A percentile compares a stretch with the other conserved stretches of the same genome.
Evolutionary conservation across 2,329 filamentous ascomycete species (phyloP).

Genomic region (Aspergillus thermomutatus): DNA sequence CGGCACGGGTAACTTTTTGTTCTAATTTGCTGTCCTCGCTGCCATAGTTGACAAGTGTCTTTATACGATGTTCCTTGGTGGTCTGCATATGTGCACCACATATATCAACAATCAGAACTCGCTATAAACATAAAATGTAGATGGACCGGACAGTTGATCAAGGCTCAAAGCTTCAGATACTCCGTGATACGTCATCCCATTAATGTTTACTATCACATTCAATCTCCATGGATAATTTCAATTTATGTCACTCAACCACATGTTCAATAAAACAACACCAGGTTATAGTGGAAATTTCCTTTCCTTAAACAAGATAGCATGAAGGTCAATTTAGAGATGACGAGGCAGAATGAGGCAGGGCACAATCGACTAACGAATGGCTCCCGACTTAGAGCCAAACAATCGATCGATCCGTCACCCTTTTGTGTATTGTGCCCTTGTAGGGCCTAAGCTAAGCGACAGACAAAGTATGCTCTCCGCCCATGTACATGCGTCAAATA

Average conservation of each 20-base stretch:
- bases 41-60: neutral
- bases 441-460: slow-evolving; percentile 33
- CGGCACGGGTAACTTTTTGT: neutral
- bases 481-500: slow-evolving; percentile 65
- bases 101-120: neutral
- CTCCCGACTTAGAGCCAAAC: neutral
- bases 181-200: neutral
- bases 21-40: neutral
- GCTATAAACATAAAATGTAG: neutral
- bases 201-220: neutral
- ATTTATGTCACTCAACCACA: neutral
- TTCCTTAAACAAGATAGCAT: neutral
- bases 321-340: neutral
- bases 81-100: neutral
- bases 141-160: too few relatives aligned
- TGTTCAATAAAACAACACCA: neutral
- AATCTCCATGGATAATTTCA: neutral
- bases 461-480: slow-evolving; percentile 53
- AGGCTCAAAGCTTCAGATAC: neutral
- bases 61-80: neutral
- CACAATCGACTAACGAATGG: neutral
- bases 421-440: neutral
- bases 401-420: neutral
- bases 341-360: neutral
- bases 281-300: neutral